Conservation (phyloP, 208 protist genomes). For the Vickermania ingenoplastis region DNA sequence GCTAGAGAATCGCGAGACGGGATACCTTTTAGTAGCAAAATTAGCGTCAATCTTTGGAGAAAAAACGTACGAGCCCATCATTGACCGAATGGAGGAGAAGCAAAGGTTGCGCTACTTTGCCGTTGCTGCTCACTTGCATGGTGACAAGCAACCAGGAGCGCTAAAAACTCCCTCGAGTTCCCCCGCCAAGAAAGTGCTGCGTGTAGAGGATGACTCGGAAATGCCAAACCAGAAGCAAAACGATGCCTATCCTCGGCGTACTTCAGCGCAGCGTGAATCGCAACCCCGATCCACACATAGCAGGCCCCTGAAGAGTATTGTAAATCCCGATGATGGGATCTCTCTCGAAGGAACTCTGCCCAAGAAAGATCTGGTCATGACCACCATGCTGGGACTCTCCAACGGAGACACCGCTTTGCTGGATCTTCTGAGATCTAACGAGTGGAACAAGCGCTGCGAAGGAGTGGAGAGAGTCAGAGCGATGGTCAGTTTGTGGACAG, state of each 20-base stretch:
- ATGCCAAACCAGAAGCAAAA: no score
- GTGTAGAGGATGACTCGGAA: conserved; percentile 21
- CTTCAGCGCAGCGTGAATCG: not conserved
- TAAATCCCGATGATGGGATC: conserved; percentile 36
- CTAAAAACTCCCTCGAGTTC: conserved; percentile 31
- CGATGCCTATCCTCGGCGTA: not conserved
- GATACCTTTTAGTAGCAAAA: conserved; percentile 42
- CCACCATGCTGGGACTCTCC: conserved; percentile 48
- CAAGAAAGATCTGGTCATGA: conserved; percentile 43
- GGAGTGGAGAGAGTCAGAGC: conserved; percentile 43
- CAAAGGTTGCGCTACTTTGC: conserved; percentile 40
- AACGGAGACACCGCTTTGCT: conserved; percentile 43
- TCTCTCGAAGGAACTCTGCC: conserved; percentile 67
- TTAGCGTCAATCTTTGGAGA: conserved; percentile 53
- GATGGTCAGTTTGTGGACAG: conserved; percentile 45
- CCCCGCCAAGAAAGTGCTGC: conserved; percentile 49
- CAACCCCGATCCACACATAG: not conserved
- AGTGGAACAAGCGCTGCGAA: conserved; percentile 61
- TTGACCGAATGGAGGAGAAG: conserved; percentile 60
- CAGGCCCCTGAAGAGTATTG: not conserved
- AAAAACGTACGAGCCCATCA: conserved; percentile 27
- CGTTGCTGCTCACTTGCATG: not conserved
- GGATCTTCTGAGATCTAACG: conserved; percentile 52
- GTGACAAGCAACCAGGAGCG: conserved; percentile 3
- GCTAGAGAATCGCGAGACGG: conserved; percentile 51